Percentiles rank a stretch among this genome's conserved stretches.
Evolutionary conservation across 768 basidiomycete species (phyloP).

Genomic region (Russula foetens): DNA sequence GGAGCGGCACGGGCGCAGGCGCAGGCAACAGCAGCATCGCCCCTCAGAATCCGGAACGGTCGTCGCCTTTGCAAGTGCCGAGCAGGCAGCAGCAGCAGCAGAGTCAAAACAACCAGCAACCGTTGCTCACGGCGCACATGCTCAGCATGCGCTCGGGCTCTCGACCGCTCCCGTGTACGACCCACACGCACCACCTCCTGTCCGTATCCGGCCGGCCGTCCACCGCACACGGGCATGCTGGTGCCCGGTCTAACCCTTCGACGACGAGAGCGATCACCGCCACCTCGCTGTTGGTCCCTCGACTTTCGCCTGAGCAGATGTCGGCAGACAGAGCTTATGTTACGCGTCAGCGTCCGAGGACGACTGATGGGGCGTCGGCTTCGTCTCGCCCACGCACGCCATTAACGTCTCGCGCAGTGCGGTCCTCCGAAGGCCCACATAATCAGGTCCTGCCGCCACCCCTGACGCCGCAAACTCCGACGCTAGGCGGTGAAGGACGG

Average conservation of each 20-base stretch:
- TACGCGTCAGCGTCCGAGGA: not conserved
- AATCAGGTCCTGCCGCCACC: not conserved
- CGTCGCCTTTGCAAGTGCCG: no score
- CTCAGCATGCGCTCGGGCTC: conserved; percentile 4
- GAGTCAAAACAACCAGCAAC: no score
- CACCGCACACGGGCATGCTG: no score
- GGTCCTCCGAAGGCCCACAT: not conserved
- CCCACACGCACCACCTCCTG: not conserved
- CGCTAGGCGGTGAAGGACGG: no score
- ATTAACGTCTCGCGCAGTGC: not conserved
- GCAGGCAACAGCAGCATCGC: no score
- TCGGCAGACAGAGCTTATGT: not conserved
- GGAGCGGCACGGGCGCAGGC: no score
- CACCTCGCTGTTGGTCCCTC: not conserved
- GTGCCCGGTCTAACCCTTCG: no score
- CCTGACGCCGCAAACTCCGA: no score
- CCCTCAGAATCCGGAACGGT: no score
- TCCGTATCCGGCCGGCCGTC: not conserved
- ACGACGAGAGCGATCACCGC: no score
- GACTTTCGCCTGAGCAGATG: not conserved
- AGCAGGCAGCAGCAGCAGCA: no score
- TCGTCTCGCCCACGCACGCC: not conserved
- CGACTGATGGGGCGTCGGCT: not conserved
- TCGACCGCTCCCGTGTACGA: not conserved
- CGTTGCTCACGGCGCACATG: not conserved